These are phyloP conservation scores for Trichoderma reesei DNA, from an alignment of 495 filamentous ascomycete species.

Conservation along the genomic window DNA sequence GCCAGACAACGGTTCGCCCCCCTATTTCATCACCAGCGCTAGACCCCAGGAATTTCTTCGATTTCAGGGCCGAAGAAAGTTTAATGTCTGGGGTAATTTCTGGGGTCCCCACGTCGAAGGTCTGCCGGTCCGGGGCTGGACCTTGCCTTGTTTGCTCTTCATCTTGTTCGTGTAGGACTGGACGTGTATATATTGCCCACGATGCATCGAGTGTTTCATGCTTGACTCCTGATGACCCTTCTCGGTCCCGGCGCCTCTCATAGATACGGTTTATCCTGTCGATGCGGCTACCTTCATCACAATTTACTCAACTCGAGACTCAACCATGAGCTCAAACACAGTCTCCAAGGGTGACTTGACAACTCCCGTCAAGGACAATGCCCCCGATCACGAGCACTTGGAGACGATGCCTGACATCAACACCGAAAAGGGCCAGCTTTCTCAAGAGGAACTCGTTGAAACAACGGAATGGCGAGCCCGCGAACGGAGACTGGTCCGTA, in stretches of 20 bases:
- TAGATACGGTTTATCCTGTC: not conserved
- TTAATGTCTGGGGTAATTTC: not conserved
- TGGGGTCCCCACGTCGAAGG: not conserved
- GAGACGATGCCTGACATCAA: not conserved
- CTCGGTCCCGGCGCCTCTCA: not conserved
- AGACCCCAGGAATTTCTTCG: not conserved
- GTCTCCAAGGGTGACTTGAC: not conserved
- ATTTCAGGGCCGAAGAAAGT: not conserved
- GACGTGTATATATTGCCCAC: not conserved
- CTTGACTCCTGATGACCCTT: not conserved
- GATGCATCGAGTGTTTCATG: not conserved
- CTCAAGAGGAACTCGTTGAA: not conserved
- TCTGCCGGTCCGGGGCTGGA: not conserved
- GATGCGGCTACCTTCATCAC: not conserved
- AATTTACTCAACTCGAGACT: not conserved
- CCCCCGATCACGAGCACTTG: not conserved
- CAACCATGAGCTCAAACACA: not conserved
- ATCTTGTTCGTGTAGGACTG: not conserved
- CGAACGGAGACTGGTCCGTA: conserved; percentile 46
- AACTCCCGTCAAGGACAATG: not conserved
- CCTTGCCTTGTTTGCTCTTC: not conserved
- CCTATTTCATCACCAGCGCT: not conserved
- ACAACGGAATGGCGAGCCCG: not conserved
- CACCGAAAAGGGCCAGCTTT: not conserved
- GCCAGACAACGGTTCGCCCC: not conserved